Evolutionary conservation across 148 eudicot genomes (phyloP).

Genomic region (Camellia japonica): DNA sequence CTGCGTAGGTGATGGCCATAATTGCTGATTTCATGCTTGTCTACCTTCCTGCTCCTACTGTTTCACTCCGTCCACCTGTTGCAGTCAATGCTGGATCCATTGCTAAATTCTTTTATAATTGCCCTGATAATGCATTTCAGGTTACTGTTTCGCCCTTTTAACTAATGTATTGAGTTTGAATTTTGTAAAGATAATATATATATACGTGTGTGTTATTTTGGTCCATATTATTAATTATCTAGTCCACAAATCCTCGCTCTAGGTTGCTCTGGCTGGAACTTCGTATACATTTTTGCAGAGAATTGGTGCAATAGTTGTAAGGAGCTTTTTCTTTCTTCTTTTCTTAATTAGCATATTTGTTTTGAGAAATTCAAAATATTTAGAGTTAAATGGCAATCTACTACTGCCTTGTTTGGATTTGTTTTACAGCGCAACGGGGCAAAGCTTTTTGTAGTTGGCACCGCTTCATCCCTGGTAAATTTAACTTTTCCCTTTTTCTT

Average conservation of each 20-base stretch:
- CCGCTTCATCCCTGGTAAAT: conserved; percentile 72
- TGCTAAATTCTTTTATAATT: conserved; percentile 69
- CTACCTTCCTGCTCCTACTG: conserved; percentile 95
- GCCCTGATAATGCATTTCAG: conserved; percentile 99
- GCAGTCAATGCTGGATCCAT: conserved; percentile 61
- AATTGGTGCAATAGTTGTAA: conserved; percentile 78
- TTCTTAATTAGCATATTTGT: not conserved
- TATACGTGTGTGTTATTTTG: not conserved
- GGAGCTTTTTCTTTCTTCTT: conserved; percentile 9
- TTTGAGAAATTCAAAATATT: not conserved
- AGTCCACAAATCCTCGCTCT: conserved; percentile 15
- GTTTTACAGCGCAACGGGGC: conserved; percentile 72
- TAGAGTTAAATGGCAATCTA: not conserved
- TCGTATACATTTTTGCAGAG: conserved; percentile 84
- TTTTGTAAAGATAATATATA: not conserved
- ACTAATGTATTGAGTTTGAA: not conserved
- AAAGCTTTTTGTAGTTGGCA: conserved; percentile 85
- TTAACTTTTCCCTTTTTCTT: not conserved
- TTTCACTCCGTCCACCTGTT: conserved; percentile 73
- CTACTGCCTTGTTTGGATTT: conserved; percentile 2
- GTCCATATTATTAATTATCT: not conserved
- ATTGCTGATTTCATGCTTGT: conserved; percentile 99
- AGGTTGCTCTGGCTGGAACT: conserved; percentile 82
- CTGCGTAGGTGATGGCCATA: conserved; percentile 84
- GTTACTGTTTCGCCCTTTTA: conserved; percentile 26